Evolutionary conservation across 441 rosid genomes (phyloP), one percentile per base, ranked within the genome.

Genomic region (Cnidoscolus chayamansa): DNA sequence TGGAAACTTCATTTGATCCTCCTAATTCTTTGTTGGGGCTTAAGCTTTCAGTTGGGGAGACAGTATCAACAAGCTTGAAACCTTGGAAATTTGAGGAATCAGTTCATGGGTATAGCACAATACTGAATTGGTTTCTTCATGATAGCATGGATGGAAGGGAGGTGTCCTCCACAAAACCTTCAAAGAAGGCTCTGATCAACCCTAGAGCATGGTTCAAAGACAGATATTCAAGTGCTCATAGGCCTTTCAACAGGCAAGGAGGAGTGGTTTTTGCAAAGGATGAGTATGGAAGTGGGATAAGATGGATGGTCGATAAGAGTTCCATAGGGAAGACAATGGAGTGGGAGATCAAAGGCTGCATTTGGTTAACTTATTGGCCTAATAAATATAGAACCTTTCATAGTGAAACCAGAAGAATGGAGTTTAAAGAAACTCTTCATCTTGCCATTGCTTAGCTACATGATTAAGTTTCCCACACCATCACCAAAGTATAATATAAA

Each of bases 361-460:
- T 94, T 82, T 91, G 95, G 91, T 63, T 90, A 67, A 94, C 95
- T 31, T 94, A 94, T 80, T 91, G 93, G 98, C 98, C 97, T 63
- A 90, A 94, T 53, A 94, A 87, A 76, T 81, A 86, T 63, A 86
- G 81, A 73, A 86, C 95, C 10, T 86, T 83, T 62, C 85, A 91
- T 60, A 84, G 72, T 67, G 98, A 92, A 67, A 92, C 98, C 37
- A 78, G 94, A 82, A 91, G 84, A 77, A 53, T 89, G 60, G 93
- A 94, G 68, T 91, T 94, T 50, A 83, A 77, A 76, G 98, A 94
- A 78, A 82, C 73, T 47, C 78, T 90, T 71, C 76, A 78, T 69
- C 85, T 93, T 47, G 75, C 82, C 19, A 78, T 91, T 65, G 80
- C 81, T 64, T 93, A 84, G 79, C 0, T 55, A 20, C 6, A 3